Evolutionary conservation across 495 filamentous ascomycete species (phyloP).

Genomic region (Penicillium lagena): DNA sequence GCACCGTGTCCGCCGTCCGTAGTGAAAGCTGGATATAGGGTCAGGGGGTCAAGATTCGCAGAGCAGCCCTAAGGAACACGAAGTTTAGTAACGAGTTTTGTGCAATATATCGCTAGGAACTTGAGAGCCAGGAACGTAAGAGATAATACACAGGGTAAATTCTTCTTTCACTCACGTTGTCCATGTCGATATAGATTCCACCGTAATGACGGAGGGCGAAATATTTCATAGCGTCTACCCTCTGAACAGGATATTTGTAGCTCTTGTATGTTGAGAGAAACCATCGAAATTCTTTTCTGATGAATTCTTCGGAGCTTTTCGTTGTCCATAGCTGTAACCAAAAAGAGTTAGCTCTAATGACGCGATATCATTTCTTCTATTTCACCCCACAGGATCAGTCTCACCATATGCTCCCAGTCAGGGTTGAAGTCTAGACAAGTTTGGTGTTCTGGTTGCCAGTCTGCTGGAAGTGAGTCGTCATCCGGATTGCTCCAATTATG

Average conservation of each 20-base stretch:
- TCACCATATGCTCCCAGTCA: conserved; percentile 5
- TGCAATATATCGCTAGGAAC: too few relatives aligned
- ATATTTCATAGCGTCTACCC: conserved; percentile 65
- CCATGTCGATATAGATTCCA: conserved; percentile 67
- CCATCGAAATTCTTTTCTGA: conserved; percentile 55
- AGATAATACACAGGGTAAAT: not conserved
- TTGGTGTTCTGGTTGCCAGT: conserved; percentile 2
- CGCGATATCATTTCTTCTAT: not conserved
- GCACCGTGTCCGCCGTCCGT: conserved; percentile 11
- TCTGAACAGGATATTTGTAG: conserved; percentile 61
- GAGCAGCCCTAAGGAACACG: conserved; percentile 6
- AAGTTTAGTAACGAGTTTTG: too few relatives aligned
- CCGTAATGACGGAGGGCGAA: conserved; percentile 62
- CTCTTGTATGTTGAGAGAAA: conserved; percentile 58
- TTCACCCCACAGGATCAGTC: not conserved
- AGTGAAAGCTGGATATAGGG: conserved; percentile 9
- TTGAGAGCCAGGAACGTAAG: not conserved
- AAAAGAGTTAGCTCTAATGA: too few relatives aligned
- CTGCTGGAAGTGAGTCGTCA: conserved; percentile 1
- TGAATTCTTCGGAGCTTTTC: conserved; percentile 50
- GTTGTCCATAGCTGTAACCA: conserved; percentile 58
- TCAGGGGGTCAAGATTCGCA: conserved; percentile 9
- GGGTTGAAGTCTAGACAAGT: conserved; percentile 4
- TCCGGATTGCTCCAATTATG: conserved; percentile 4
- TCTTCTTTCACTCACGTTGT: conserved; percentile 19